Base-by-base conservation (phyloP, 1,139 yeast species). In the Sugiyamaella pinicola region DNA sequence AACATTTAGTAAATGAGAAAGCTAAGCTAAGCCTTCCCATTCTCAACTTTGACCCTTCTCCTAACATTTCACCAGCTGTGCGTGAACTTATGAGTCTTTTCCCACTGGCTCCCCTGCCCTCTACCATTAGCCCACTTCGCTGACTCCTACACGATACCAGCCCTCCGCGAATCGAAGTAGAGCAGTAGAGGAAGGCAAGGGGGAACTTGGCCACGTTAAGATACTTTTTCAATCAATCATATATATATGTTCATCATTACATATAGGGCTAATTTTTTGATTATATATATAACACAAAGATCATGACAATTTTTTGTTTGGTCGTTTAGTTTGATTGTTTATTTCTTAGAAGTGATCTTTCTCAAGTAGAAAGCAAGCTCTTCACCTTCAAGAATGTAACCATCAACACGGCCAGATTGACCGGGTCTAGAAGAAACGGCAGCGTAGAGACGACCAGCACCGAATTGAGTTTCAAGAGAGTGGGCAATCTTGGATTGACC, bases 381-480 rank as follows among this genome's bases (percentile, higher is more conserved):
- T 79, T 95, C 99, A 81, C 99, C 99, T 84, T 93, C 99, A 79
- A 95, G 88, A 81, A 93, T 86, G 95, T 95, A 93, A 81, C 99
- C 99, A 78, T 95, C 99, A 82, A 93, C 86, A 84, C 99, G 95
- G 81, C 99, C 99, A 68, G 96, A 87, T 85, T 93, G 99, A 80
- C 99, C 99, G 78, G 99, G 99, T 85, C 99, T 91, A 59, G 99
- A 93, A 69, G 99, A 90, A 75, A 93, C 90, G 77, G 84, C 85
- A 78, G 99, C 99, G 83, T 93, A 93, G 74, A 93, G 86, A 82
- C 95, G 90, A 85, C 98, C 98, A 69, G 98, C 90, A 78, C 85
- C 85, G 85, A 93, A 93, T 83, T 93, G 99, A 71, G 91, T 74
- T 74, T 90, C 95, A 69, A 93, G 93, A 73, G 96, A 84, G 67